These are phyloP conservation scores for Canavalia ensiformis DNA, from an alignment of 306 rosid genomes.

Conservation along the genomic window DNA sequence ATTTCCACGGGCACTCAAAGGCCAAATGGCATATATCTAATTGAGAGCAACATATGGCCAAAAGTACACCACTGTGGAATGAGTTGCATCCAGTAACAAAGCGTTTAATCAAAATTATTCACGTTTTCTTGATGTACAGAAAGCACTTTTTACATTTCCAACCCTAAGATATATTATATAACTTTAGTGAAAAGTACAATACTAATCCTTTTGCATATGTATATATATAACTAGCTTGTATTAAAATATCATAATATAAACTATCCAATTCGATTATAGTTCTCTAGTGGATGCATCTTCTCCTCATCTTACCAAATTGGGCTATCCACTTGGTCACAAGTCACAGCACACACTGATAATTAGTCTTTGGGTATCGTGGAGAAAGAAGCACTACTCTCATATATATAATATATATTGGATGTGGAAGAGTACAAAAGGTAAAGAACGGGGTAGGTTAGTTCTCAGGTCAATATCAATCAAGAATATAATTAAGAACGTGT, in stretches of 20 bases:
- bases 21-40: constrained; percentile 44
- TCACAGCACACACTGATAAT: constrained; percentile 40
- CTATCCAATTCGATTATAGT: constrained; percentile 28
- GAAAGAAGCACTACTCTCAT: constrained; percentile 48
- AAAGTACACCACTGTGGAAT: constrained; percentile 47
- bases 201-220: constrained; percentile 14
- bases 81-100: constrained; percentile 37
- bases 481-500: neutral
- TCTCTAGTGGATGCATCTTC: constrained; percentile 28
- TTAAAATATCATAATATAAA: constrained; percentile 10
- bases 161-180: neutral
- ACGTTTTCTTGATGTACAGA: constrained; percentile 18
- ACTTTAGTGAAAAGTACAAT: constrained; percentile 35
- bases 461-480: constrained; percentile 60
- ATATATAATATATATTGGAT: constrained; percentile 47
- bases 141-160: constrained; percentile 22
- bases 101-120: constrained; percentile 33
- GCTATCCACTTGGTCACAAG: constrained; percentile 26
- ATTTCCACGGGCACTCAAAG: constrained; percentile 46
- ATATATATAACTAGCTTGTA: neutral
- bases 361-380: constrained; percentile 42
- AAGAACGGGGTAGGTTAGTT: constrained; percentile 60
- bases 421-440: constrained; percentile 36
- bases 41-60: constrained; percentile 53
- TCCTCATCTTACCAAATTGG: constrained; percentile 44